A percentile compares a stretch with the other conserved stretches of the same genome.
phyloP scores from a whole-genome alignment of 2,329 filamentous ascomycete species.

The Stachybotrys chartarum region DNA sequence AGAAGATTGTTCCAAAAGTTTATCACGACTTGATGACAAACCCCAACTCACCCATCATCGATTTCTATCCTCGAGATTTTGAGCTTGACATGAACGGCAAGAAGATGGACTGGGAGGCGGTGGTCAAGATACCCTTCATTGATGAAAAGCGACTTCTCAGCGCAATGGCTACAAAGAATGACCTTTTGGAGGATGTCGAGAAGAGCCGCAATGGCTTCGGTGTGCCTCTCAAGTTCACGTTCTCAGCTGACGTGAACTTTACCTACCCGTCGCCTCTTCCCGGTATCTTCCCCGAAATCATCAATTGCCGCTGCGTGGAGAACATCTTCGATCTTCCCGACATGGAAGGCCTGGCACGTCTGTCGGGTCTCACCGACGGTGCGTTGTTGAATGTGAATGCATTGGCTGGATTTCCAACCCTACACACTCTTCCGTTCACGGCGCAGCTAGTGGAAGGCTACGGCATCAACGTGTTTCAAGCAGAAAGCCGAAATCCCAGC shows the following conservation, averaged over 20 bases:
- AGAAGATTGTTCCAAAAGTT: conserved; percentile 81
- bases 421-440: conserved; percentile 78
- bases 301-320: conserved; percentile 82
- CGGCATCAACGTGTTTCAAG: conserved; percentile 89
- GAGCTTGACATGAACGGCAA: conserved; percentile 99
- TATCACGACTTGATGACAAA: conserved; percentile 94
- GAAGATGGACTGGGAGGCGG: conserved; percentile 99
- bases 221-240: conserved; percentile 87
- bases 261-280: conserved; percentile 81
- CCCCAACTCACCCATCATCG: conserved; percentile 83
- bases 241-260: conserved; percentile 69
- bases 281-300: conserved; percentile 84
- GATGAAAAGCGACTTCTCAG: conserved; percentile 78
- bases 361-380: conserved; percentile 75
- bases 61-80: conserved; percentile 97
- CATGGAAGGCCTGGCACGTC: conserved; percentile 81
- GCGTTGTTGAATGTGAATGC: conserved; percentile 75
- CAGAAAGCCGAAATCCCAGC: conserved; percentile 93
- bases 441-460: conserved; percentile 67
- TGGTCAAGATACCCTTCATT: conserved; percentile 98
- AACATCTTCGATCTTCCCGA: conserved; percentile 94
- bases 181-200: conserved; percentile 69
- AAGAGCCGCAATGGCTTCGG: conserved; percentile 83
- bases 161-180: conserved; percentile 82
- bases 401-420: conserved; percentile 87